Percentiles rank a stretch among this genome's conserved stretches.
Conservation (phyloP, 257 asterid genomes). For the Henckelia pumila region DNA sequence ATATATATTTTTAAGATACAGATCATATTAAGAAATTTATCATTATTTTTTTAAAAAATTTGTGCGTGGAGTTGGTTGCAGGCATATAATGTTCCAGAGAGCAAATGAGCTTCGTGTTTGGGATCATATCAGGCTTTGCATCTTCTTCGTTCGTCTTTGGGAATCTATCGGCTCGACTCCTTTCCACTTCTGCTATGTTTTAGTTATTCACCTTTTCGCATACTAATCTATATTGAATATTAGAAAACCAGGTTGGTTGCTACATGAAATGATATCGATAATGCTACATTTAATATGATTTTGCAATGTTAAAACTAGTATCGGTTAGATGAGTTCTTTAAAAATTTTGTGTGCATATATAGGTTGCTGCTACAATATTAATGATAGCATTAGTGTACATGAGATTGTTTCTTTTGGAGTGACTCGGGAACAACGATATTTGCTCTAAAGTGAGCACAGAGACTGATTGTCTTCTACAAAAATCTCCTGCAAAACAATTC, state of each 20-base stretch:
- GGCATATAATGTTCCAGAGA: conserved; percentile 88
- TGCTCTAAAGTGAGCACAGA: conserved; percentile 35
- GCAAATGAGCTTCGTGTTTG: conserved; percentile 63
- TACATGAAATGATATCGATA: no score
- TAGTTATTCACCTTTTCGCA: no score
- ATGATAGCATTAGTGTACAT: conserved; percentile 59
- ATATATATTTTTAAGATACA: no score
- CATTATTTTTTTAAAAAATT: no score
- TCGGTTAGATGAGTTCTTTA: no score
- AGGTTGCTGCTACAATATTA: conserved; percentile 80
- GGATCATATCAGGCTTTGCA: no score
- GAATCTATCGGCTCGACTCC: no score
- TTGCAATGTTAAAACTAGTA: background rate
- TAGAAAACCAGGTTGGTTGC: no score
- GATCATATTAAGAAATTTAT: background rate
- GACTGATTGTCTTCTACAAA: conserved; percentile 55
- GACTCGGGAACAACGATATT: conserved; percentile 24
- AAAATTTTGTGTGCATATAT: conserved; percentile 2
- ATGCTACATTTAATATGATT: conserved; percentile 66
- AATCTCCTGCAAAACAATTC: conserved; percentile 47
- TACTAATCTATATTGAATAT: no score
- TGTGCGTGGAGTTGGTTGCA: conserved; percentile 25
- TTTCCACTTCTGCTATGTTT: no score
- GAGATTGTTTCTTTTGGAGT: conserved; percentile 74
- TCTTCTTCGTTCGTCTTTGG: no score